Evolutionary conservation across 805 yeast species (phyloP).

Genomic region (Ogataea chonburiensis): DNA sequence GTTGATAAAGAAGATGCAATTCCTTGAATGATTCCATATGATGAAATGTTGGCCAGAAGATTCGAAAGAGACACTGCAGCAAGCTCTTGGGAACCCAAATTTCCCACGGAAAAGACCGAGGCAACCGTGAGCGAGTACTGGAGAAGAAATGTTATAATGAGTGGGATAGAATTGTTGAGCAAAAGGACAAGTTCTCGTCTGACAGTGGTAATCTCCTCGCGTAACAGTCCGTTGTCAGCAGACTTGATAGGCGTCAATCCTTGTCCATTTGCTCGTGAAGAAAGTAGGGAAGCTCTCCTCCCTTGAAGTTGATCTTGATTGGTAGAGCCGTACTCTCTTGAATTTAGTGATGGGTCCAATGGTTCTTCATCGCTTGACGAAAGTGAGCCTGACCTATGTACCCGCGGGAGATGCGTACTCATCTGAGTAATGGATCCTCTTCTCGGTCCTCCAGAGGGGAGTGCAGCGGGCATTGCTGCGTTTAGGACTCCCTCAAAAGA

Average conservation of each 20-base stretch:
- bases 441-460: conserved; percentile 17
- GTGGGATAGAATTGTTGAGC: conserved; percentile 48
- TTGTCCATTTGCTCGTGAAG: conserved; percentile 13
- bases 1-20: conserved; percentile 78
- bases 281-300: conserved; percentile 29
- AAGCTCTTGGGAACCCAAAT: conserved; percentile 64
- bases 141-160: conserved; percentile 63
- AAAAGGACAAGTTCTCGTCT: conserved; percentile 41
- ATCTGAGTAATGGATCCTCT: conserved; percentile 26
- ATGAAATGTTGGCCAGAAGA: conserved; percentile 77
- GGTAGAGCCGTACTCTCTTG: conserved; percentile 22
- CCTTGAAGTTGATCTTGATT: conserved; percentile 27
- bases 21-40: conserved; percentile 73
- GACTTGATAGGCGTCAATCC: conserved; percentile 23
- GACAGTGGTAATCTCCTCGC: conserved; percentile 43
- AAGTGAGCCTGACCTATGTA: conserved; percentile 14
- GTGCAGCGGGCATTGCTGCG: conserved; percentile 17
- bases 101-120: conserved; percentile 74
- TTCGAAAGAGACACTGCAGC: conserved; percentile 76
- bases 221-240: conserved; percentile 24
- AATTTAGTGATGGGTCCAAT: conserved; percentile 10
- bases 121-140: conserved; percentile 76
- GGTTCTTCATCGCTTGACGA: conserved; percentile 14
- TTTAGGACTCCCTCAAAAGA: conserved; percentile 13
- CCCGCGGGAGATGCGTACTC: conserved; percentile 9